phyloP scores from a whole-genome alignment of 768 basidiomycete genomes.

The Pisolithus albus region DNA sequence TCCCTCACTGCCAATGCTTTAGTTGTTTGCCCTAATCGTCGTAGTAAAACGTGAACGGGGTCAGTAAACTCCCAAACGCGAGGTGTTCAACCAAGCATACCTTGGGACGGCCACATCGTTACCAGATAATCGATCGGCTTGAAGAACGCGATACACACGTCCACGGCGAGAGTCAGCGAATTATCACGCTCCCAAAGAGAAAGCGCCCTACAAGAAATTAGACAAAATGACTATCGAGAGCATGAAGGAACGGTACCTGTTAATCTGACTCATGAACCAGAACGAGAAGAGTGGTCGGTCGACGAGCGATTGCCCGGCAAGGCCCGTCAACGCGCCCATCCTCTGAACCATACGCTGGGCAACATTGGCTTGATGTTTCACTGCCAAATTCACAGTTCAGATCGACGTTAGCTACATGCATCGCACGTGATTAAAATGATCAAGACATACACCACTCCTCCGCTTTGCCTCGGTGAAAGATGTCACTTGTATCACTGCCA shows the following conservation, averaged over 20 bases:
- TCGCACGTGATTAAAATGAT: constrained; percentile 3
- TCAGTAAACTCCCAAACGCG: neutral
- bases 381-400: constrained; percentile 26
- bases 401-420: constrained; percentile 1
- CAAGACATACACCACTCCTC: constrained; percentile 59
- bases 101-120: constrained; percentile 57
- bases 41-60: neutral
- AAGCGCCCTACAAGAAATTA: constrained; percentile 36
- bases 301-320: constrained; percentile 38
- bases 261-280: constrained; percentile 72
- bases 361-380: constrained; percentile 53
- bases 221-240: neutral
- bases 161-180: constrained; percentile 51
- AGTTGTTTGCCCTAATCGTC: constrained; percentile 41
- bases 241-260: constrained; percentile 34
- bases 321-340: constrained; percentile 54
- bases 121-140: constrained; percentile 56
- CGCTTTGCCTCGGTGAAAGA: constrained; percentile 51
- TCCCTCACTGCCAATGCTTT: constrained; percentile 42
- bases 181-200: constrained; percentile 57
- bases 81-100: constrained; percentile 26
- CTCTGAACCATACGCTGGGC: constrained; percentile 55
- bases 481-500: constrained; percentile 36
- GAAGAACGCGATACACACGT: constrained; percentile 55
- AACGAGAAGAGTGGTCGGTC: constrained; percentile 62